phyloP scores from a whole-genome alignment of 768 basidiomycete species.

The Termitomyces sp. region DNA sequence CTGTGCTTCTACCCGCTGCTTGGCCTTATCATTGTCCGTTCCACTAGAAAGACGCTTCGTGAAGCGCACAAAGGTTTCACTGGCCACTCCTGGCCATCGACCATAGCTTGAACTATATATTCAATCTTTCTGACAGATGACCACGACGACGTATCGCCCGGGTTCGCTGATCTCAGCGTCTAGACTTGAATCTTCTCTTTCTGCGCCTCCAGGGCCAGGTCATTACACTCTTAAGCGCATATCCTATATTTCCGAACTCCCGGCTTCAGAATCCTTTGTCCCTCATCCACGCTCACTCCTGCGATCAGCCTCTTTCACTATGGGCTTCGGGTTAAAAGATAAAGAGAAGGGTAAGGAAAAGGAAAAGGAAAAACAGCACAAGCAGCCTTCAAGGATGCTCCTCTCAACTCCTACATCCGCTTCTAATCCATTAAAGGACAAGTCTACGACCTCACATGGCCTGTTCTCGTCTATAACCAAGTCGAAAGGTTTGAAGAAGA shows the following conservation, averaged over 20 bases:
- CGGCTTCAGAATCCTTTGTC: constrained; percentile 12
- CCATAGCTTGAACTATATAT: constrained; percentile 9
- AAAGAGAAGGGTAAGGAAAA: constrained; percentile 21
- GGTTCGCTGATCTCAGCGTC: constrained; percentile 10
- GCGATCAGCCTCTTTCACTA: constrained; percentile 27
- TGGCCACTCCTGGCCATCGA: constrained; percentile 3
- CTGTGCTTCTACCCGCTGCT: not conserved
- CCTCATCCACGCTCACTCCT: constrained; percentile 18
- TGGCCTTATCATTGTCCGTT: constrained; percentile 2
- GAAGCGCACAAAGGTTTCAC: not conserved
- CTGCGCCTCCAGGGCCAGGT: constrained; percentile 15
- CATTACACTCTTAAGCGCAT: constrained; percentile 34
- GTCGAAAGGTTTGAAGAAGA: constrained; percentile 25
- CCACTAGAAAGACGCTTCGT: not conserved
- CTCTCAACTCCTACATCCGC: not conserved
- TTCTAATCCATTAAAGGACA: constrained; percentile 7
- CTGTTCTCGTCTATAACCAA: constrained; percentile 14
- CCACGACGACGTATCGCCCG: constrained; percentile 6
- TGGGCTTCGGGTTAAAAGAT: constrained; percentile 32
- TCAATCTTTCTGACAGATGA: constrained; percentile 11
- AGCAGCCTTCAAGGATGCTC: not conserved
- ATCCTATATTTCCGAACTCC: constrained; percentile 25
- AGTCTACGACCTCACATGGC: constrained; percentile 14
- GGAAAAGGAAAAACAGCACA: not conserved
- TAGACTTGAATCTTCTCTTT: constrained; percentile 5